Base-by-base conservation (phyloP, 1,139 yeast species). In the Zygosaccharomyces sapae region DNA sequence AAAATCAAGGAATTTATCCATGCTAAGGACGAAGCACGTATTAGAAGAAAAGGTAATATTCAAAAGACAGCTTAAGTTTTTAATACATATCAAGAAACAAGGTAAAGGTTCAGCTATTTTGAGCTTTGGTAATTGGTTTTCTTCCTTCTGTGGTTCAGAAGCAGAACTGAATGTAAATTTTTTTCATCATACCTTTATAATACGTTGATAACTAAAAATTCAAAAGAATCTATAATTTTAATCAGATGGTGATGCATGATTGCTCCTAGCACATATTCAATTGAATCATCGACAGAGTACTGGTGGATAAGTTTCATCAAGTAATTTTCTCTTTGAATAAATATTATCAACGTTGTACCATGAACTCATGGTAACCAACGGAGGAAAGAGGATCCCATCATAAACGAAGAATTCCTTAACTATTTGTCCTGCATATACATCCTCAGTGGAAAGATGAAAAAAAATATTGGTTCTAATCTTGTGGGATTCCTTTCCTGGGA, bases 381-480 rank as follows among this genome's bases (percentile, higher is more conserved):
- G 43, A 39, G 40, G 40, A 16, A 22, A 20, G 27, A 37, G 40
- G 44, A 42, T 36, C 41, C 40, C 59, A 58, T 64, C 68, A 64
- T 64, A 64, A 64, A 64, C 68, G 68, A 64, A 64, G 68, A 64
- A 64, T 64, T 64, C 68, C 68, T 63, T 63, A 59, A 64, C 68
- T 62, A 63, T 63, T 49, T 55, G 61, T 64, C 68, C 68, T 64
- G 68, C 68, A 64, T 64, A 53, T 64, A 62, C 67, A 55, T 63
- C 68, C 68, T 64, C 68, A 63, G 68, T 51, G 50, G 40, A 55
- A 58, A 54, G 52, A 54, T 45, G 49, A 52, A 54, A 56, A 51
- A 49, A 37, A 45, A 43, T 41, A 37, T 16, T 16, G 33, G 42
- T 42, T 41, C 47, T 39, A 31, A 30, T 39, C 35, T 29, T 39